phyloP scores from a whole-genome alignment of 139 green algal genomes.

The Coelastrella sp. region DNA sequence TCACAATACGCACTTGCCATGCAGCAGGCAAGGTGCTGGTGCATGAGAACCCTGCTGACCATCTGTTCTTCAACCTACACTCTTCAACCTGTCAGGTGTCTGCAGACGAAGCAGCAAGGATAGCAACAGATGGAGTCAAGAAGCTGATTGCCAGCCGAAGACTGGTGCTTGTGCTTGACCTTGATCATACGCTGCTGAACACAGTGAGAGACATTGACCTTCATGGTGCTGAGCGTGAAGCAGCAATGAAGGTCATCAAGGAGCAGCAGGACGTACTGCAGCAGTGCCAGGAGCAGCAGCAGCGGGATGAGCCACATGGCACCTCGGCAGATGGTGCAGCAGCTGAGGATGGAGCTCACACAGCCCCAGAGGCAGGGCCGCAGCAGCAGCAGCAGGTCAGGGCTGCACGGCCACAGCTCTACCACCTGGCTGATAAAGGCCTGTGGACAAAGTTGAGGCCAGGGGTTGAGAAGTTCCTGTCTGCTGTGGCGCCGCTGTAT shows the following conservation, averaged over 20 bases:
- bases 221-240: neutral
- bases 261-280: constrained; percentile 14
- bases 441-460: constrained; percentile 97
- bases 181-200: constrained; percentile 98
- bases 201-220: constrained; percentile 61
- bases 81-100: constrained; percentile 39
- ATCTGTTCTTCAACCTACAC: no score
- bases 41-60: no score
- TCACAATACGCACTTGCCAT: no score
- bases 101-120: constrained; percentile 55
- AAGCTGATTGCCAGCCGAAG: constrained; percentile 54
- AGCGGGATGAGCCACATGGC: neutral
- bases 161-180: constrained; percentile 90
- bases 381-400: constrained; percentile 9
- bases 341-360: neutral
- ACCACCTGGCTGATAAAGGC: constrained; percentile 73
- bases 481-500: constrained; percentile 62
- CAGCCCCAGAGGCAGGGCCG: neutral
- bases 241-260: neutral
- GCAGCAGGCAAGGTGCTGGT: no score
- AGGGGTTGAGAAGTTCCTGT: constrained; percentile 23
- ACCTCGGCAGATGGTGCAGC: neutral
- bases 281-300: constrained; percentile 14
- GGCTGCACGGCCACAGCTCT: constrained; percentile 55
- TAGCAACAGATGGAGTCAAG: constrained; percentile 4